Conservation (phyloP, 2,329 filamentous ascomycete species). For the Epichloe sibirici region DNA sequence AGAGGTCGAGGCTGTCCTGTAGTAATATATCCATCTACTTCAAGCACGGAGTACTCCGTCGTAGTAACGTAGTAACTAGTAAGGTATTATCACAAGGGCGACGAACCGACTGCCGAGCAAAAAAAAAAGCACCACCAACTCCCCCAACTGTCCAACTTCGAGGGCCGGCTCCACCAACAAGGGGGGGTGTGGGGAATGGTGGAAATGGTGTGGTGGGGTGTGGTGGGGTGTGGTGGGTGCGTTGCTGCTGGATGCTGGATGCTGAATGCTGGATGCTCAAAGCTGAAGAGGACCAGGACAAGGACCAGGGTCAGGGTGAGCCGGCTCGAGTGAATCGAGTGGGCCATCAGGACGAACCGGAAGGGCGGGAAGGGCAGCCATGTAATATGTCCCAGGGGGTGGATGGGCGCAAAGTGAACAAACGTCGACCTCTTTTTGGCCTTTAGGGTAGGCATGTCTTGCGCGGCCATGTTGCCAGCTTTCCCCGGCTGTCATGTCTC, state of each 20-base stretch:
- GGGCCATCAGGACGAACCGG: neutral
- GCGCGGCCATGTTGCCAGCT: neutral
- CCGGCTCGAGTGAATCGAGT: neutral
- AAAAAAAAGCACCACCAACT: conserved; percentile 1
- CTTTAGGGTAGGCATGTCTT: neutral
- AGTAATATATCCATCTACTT: neutral
- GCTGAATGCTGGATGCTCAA: neutral
- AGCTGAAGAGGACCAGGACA: neutral
- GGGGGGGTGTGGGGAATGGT: neutral
- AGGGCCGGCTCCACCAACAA: conserved; percentile 2
- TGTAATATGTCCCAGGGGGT: neutral
- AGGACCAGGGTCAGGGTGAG: neutral
- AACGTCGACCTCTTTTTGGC: no score
- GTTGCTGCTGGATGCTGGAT: neutral
- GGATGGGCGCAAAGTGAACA: no score
- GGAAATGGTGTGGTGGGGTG: no score
- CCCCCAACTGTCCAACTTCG: no score
- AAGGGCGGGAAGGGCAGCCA: neutral
- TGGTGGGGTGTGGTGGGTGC: neutral
- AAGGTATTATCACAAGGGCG: neutral
- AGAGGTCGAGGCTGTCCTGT: neutral
- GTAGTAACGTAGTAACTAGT: no score
- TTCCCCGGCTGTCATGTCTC: neutral
- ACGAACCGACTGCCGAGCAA: neutral
- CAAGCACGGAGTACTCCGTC: no score